Evolutionary conservation across 179 eudicot genomes (phyloP).

Genomic region (Sideroxylon spinosum): DNA sequence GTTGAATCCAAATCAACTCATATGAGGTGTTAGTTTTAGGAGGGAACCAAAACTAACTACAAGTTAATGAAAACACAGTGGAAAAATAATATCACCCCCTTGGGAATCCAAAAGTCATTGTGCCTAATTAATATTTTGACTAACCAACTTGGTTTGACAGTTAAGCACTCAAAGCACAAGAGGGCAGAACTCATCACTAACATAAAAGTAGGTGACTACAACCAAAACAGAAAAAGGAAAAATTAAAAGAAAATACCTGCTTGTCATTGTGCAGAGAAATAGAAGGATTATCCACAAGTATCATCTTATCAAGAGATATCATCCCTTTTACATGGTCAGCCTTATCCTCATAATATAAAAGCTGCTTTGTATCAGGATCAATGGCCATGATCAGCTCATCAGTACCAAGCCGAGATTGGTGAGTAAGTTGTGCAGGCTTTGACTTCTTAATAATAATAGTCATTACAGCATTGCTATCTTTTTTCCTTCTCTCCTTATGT

Average conservation of each 20-base stretch:
- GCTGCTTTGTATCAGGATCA: constrained; percentile 81
- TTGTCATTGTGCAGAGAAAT: constrained; percentile 75
- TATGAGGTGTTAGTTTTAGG: too few species aligned
- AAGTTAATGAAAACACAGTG: too few species aligned
- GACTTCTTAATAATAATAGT: constrained; percentile 84
- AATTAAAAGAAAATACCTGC: constrained; percentile 47
- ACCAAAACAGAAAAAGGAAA: constrained; percentile 2
- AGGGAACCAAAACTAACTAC: too few species aligned
- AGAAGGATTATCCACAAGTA: constrained; percentile 61
- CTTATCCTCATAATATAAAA: constrained; percentile 77
- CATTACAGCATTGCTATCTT: constrained; percentile 87
- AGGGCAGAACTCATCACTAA: constrained; percentile 2
- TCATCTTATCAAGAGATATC: constrained; percentile 66
- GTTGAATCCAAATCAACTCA: too few species aligned
- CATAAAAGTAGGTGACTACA: not conserved
- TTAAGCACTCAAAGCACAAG: not conserved
- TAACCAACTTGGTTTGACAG: not conserved
- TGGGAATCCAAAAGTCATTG: too few species aligned
- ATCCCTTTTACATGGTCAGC: constrained; percentile 51
- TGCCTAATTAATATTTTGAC: too few species aligned
- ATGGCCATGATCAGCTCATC: constrained; percentile 89
- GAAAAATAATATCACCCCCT: too few species aligned
- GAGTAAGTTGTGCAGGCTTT: constrained; percentile 68
- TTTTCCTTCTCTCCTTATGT: constrained; percentile 85
- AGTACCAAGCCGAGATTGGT: constrained; percentile 86